phyloP scores from a whole-genome alignment of 169 alveolate species.

The Toxoplasma gondii region DNA sequence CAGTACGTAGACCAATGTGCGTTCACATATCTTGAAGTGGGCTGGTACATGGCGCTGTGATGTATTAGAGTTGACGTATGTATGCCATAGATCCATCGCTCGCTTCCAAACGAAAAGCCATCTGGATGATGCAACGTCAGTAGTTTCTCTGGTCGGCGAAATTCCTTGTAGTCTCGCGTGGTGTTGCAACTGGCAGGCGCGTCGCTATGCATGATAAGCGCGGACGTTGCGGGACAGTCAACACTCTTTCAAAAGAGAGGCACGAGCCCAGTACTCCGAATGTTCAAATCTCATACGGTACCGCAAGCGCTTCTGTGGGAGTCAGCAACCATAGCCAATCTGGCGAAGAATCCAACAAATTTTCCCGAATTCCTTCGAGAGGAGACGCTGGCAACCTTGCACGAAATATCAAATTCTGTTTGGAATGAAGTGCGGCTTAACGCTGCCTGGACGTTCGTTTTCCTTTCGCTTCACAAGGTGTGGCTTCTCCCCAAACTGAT shows the following conservation, averaged over 20 bases:
- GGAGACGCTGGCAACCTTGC: slow-evolving; percentile 5
- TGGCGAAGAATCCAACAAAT: slow-evolving; percentile 13
- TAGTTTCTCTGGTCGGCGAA: too few species aligned
- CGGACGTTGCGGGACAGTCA: neutral
- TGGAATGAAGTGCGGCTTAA: slow-evolving; percentile 34
- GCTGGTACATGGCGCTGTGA: too few species aligned
- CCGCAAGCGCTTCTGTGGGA: slow-evolving; percentile 43
- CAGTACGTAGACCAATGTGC: too few species aligned
- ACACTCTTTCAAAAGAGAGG: neutral
- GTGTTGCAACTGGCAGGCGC: neutral
- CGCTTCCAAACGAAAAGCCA: too few species aligned
- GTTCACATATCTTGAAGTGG: too few species aligned
- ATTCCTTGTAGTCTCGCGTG: too few species aligned
- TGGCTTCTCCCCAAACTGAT: too few species aligned
- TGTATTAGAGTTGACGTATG: too few species aligned
- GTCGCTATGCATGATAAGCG: neutral
- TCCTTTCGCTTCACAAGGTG: slow-evolving; percentile 32
- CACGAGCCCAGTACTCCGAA: neutral
- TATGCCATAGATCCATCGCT: too few species aligned
- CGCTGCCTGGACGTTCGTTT: slow-evolving; percentile 36
- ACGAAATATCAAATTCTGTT: neutral
- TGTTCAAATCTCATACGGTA: neutral
- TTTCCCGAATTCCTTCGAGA: neutral
- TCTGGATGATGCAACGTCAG: too few species aligned
- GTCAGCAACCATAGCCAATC: neutral